Base-by-base conservation (phyloP, 2,329 filamentous ascomycete species). In the Arthrobotrys sphaeroides region DNA sequence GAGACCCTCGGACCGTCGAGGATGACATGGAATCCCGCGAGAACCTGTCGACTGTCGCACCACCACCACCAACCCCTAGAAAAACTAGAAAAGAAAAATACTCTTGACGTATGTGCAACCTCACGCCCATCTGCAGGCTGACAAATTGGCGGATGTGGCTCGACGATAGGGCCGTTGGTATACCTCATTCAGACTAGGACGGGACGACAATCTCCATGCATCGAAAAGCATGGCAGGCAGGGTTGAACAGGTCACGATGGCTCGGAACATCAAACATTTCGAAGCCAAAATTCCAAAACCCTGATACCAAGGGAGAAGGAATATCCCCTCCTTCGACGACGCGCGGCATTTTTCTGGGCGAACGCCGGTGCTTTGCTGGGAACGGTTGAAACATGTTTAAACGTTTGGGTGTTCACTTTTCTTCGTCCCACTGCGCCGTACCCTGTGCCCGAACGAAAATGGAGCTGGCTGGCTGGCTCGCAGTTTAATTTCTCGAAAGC, bases 321-420 rank as follows among this genome's bases (percentile, higher is more conserved):
- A 38, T 49, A 51, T 36, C 31, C 47, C 45, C 45, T 47, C 36
- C 36, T 18, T 70, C 43, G 28, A 59, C 33, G 67, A 72, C 67
- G 59, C 67, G 67, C 67, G 67, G 67, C 67, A 64, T 72, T 43
- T 49, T 59, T 26, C 59, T 43, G 16, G 55, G 66, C 42, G n/a
- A n/a, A n/a, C n/a, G n/a, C n/a, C n/a, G n/a, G n/a, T n/a, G n/a
- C n/a, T n/a, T 20, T 40, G 55, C 49, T 64, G 43, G 18, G 60
- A 51, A 57, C 60, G 40, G 59, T 47, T 73, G 55, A 73, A 62
- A 55, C 67, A 49, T 60, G 67, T 42, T 36, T 53, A n/a, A n/a
- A n/a, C n/a, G n/a, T n/a, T 38, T 28, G 28, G 51, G 42, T 47
- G 16, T 49, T 53, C 51, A 55, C n/a, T 33, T 53, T 22, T 53